Percentiles rank a stretch among this genome's conserved stretches.
These are phyloP conservation scores for Aristolochia californica DNA, from an alignment of 164 flowering plant genomes.

Conservation along the genomic window DNA sequence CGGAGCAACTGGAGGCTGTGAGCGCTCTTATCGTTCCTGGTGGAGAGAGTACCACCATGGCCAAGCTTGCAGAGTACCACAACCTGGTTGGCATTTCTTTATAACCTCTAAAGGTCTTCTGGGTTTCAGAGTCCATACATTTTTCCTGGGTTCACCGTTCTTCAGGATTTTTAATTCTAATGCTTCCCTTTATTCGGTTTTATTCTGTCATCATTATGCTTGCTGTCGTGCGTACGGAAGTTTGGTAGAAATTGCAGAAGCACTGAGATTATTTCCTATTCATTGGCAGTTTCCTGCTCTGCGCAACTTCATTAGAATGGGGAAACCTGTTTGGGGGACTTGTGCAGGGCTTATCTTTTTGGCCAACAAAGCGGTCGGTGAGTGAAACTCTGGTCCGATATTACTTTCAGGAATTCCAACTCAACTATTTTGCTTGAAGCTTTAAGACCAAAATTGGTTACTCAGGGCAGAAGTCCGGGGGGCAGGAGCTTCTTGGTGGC, in stretches of 20 bases:
- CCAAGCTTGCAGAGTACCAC: conserved; percentile 83
- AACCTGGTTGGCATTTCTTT: conserved; percentile 46
- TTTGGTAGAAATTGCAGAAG: no score
- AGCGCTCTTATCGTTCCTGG: conserved; percentile 85
- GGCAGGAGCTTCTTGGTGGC: conserved; percentile 86
- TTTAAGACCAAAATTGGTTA: conserved; percentile 2
- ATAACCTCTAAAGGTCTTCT: background rate
- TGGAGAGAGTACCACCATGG: conserved; percentile 99
- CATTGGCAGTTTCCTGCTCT: conserved; percentile 75
- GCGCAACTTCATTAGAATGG: conserved; percentile 77
- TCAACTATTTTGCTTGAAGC: background rate
- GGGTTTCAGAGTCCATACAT: background rate
- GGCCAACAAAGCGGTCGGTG: conserved; percentile 76
- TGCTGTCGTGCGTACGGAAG: background rate
- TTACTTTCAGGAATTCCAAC: background rate
- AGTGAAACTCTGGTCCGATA: conserved; percentile 5
- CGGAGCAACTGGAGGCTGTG: conserved; percentile 63
- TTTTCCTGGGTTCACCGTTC: background rate
- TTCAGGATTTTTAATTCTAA: background rate
- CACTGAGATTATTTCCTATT: background rate
- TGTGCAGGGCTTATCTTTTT: conserved; percentile 97
- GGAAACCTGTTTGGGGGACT: conserved; percentile 99
- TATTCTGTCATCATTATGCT: no score
- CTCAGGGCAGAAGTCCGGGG: conserved; percentile 84
- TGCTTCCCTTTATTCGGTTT: no score